These are phyloP conservation scores for Eucalyptus brandiana DNA, from an alignment of 345 rosid species.

Conservation along the genomic window DNA sequence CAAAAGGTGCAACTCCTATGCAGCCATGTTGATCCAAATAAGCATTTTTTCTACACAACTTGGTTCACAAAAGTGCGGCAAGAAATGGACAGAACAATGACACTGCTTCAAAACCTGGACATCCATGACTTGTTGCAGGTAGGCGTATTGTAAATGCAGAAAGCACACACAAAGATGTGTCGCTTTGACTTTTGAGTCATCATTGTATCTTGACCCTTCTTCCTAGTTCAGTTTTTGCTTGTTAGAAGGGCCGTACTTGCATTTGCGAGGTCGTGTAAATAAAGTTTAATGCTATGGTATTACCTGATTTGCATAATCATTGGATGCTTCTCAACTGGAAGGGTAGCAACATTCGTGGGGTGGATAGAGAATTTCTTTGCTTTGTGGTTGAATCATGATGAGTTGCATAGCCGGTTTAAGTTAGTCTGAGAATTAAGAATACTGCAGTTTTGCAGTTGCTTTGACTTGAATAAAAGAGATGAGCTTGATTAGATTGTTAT, in stretches of 20 bases:
- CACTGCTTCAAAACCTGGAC: not conserved
- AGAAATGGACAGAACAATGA: not conserved
- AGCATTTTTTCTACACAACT: constrained; percentile 34
- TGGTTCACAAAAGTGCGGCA: constrained; percentile 28
- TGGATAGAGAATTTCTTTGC: not conserved
- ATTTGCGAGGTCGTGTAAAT: not conserved
- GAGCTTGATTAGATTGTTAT: not conserved
- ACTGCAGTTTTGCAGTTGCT: not conserved
- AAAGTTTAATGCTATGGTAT: not conserved
- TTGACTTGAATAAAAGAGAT: not conserved
- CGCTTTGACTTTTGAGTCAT: not conserved
- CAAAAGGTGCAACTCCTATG: constrained; percentile 23
- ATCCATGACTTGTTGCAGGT: not conserved
- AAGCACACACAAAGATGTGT: not conserved
- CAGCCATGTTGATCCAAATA: constrained; percentile 30
- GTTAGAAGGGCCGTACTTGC: not conserved
- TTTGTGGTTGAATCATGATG: not conserved
- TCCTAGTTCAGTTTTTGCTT: not conserved
- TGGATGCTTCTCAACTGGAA: not conserved
- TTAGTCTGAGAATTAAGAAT: not conserved
- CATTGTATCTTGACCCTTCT: not conserved
- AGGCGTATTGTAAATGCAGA: not conserved
- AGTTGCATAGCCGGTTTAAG: not conserved
- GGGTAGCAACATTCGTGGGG: not conserved
- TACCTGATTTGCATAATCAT: not conserved